Conservation (phyloP, 352 stramenopile genomes). For the Phytopythium montanum region DNA sequence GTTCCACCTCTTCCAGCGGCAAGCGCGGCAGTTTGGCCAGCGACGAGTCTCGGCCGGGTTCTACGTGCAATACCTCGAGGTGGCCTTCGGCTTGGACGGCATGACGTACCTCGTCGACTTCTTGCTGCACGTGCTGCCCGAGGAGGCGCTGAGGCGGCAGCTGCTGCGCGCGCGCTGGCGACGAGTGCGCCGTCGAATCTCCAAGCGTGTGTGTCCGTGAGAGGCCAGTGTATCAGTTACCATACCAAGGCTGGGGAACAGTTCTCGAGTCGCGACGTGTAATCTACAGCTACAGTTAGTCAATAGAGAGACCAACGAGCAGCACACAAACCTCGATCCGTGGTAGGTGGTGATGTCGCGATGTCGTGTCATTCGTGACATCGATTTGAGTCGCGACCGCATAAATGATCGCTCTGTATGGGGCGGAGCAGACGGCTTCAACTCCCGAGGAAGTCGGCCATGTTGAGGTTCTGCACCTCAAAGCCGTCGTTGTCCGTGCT, state of each 20-base stretch:
- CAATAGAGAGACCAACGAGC: background rate
- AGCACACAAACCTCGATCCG: background rate
- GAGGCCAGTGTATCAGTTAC: background rate
- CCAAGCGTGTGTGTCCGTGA: conserved; percentile 46
- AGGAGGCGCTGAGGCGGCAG: conserved; percentile 58
- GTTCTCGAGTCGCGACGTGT: background rate
- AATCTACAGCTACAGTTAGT: background rate
- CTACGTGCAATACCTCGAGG: conserved; percentile 79
- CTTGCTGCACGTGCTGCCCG: conserved; percentile 71
- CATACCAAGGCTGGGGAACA: background rate
- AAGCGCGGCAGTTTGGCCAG: conserved; percentile 76
- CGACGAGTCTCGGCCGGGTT: conserved; percentile 40
- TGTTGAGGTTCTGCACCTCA: conserved; percentile 73
- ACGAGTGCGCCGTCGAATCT: conserved; percentile 54
- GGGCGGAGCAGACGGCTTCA: conserved; percentile 4
- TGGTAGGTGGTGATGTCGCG: too few species aligned
- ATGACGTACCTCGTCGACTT: conserved; percentile 81
- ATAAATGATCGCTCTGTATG: background rate
- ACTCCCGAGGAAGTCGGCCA: conserved; percentile 61
- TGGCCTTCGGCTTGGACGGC: conserved; percentile 73
- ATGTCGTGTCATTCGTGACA: background rate
- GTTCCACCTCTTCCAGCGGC: conserved; percentile 79
- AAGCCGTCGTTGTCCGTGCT: conserved; percentile 47
- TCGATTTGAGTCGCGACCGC: background rate
- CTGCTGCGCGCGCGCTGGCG: conserved; percentile 63